A percentile compares a stretch with the other conserved stretches of the same genome.
phyloP scores from a whole-genome alignment of 305 asterid genomes.

The Petunia hybrid region DNA sequence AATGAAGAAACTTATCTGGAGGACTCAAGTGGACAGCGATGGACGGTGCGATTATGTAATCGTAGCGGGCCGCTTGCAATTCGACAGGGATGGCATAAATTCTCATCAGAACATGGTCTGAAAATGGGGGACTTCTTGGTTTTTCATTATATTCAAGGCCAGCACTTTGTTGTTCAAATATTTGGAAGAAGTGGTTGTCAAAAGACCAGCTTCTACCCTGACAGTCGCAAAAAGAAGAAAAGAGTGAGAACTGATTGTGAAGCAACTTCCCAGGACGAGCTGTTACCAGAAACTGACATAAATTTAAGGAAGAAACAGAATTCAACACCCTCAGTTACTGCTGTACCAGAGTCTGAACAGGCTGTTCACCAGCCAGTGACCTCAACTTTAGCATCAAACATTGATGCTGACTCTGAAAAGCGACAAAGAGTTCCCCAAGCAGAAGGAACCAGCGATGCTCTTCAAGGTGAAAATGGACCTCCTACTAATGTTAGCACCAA shows the following conservation, averaged over 20 bases:
- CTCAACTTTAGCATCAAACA: slow-evolving; percentile 24
- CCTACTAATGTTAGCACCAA: background rate
- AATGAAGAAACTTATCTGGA: slow-evolving; percentile 42
- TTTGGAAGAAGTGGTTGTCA: slow-evolving; percentile 39
- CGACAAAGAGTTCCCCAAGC: slow-evolving; percentile 21
- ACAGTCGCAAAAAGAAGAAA: background rate
- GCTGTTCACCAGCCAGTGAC: slow-evolving; percentile 28
- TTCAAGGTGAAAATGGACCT: slow-evolving; percentile 14
- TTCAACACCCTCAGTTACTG: slow-evolving; percentile 31
- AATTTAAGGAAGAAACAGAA: slow-evolving; percentile 10
- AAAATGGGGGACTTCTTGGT: slow-evolving; percentile 43
- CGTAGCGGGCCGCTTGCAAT: slow-evolving; percentile 37
- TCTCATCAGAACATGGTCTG: slow-evolving; percentile 36
- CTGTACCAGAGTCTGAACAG: slow-evolving; percentile 30
- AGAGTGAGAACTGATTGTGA: slow-evolving; percentile 5
- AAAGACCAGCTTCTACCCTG: slow-evolving; percentile 25
- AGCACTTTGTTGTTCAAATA: slow-evolving; percentile 39
- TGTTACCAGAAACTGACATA: background rate
- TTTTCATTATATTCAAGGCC: slow-evolving; percentile 33
- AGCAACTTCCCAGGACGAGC: slow-evolving; percentile 10
- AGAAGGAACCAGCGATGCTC: slow-evolving; percentile 23
- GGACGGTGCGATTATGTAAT: slow-evolving; percentile 37
- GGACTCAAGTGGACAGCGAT: slow-evolving; percentile 41
- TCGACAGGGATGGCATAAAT: slow-evolving; percentile 45
- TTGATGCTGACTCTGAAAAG: slow-evolving; percentile 14